Base-by-base conservation (phyloP, 331 rosid species). In the Stylosanthes scabra region DNA sequence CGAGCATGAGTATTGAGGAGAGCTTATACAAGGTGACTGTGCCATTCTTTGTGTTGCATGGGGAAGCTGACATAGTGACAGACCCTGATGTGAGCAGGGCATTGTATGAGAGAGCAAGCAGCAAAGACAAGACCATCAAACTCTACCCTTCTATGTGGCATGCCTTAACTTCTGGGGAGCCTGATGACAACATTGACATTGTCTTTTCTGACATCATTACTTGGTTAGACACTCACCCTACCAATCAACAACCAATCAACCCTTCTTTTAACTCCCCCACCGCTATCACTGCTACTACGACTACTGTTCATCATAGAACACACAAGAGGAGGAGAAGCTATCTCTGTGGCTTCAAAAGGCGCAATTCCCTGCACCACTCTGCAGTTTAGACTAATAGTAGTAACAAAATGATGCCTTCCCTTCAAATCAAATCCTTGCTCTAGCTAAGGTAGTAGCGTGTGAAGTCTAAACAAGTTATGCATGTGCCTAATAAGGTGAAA, bases 81-180 rank as follows among this genome's bases (percentile, higher is more conserved):
- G 96, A 93, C 67, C 97, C 96, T 68, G 97, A 93, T 85, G 87
- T 93, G 44, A 93, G 98, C 84, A 90, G 83, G 69, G 93, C 87
- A 61, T 31, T 93, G 27, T 86, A 90, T 69, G 85, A 86, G 47
- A 66, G 83, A 73, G 91, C 98, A 0, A 80, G 95, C 78, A 93
- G 96, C 83, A 57, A 10, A 50, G 98, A 93, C 77, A 93, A 88
- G 86, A 90, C 93, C 59, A 78, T 93, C 40, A 86, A 84, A 63
- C 40, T 93, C 76, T 93, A 90, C 70, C 89, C 91, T 1, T 95
- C 90, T 81, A 90, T 90, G 98, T 93, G 98, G 98, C 97, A 93
- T 66, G 97, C 83, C 42, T 74, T 93, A 73, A 90, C 98, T 8
- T 87, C 91, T 0, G 96, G 98, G 5, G 97, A 93, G 82, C 88